phyloP scores from a whole-genome alignment of 345 rosid species.

The Mercurialis annua region DNA sequence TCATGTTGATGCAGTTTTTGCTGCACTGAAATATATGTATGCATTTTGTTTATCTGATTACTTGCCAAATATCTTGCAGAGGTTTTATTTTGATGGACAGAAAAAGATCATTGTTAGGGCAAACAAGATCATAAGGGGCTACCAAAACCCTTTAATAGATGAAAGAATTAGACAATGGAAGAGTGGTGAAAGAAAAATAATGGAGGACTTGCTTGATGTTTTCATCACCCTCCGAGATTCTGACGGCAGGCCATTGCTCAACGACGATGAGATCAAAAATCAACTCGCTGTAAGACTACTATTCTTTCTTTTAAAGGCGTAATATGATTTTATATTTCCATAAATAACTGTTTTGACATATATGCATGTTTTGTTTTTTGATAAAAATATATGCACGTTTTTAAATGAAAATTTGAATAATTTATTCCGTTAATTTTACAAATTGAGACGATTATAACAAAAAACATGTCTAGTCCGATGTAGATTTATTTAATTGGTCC shows the following conservation, averaged over 20 bases:
- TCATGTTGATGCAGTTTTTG: slow-evolving; percentile 43
- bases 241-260: neutral
- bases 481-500: no score
- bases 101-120: slow-evolving; percentile 34
- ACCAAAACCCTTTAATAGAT: slow-evolving; percentile 22
- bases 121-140: slow-evolving; percentile 26
- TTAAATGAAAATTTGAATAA: no score
- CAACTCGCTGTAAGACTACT: neutral
- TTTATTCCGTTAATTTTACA: no score
- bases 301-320: no score
- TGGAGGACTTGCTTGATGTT: neutral
- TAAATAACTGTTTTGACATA: no score
- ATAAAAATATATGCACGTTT: no score
- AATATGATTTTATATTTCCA: no score
- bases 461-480: no score
- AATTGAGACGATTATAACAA: no score
- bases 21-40: slow-evolving; percentile 27
- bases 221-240: neutral
- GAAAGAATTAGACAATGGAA: neutral
- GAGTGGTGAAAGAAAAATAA: neutral
- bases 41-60: slow-evolving; percentile 52
- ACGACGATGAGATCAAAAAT: neutral
- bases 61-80: slow-evolving; percentile 31
- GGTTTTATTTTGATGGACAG: slow-evolving; percentile 54
- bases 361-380: no score